Percentiles rank a stretch among this genome's conserved stretches.
Evolutionary conservation across 306 rosid genomes (phyloP).

Genomic region (Oxytropis ochrocephala): DNA sequence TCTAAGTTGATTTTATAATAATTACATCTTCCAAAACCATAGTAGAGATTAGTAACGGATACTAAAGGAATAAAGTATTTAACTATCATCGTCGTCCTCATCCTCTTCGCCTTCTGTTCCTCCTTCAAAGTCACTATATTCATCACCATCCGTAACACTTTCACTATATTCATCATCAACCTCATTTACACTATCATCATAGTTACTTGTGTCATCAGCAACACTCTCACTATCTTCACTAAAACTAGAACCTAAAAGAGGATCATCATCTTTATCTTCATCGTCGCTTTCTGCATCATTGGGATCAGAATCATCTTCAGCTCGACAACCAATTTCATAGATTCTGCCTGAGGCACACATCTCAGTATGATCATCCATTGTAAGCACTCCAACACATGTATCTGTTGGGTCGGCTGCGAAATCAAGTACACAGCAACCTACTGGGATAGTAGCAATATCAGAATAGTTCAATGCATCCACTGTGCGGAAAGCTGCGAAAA

Average conservation of each 20-base stretch:
- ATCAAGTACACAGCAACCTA: conserved; percentile 77
- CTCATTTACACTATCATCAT: conserved; percentile 50
- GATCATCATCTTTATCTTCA: conserved; percentile 49
- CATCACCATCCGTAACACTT: conserved; percentile 51
- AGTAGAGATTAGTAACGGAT: conserved; percentile 9
- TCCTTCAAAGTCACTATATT: conserved; percentile 34
- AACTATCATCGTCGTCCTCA: conserved; percentile 41
- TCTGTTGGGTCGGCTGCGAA: conserved; percentile 67
- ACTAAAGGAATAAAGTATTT: conserved; percentile 37
- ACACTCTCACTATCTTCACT: conserved; percentile 68
- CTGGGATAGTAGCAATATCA: conserved; percentile 64
- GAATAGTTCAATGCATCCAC: conserved; percentile 78
- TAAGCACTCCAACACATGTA: conserved; percentile 69
- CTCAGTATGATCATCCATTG: conserved; percentile 76
- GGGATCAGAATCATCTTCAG: conserved; percentile 80
- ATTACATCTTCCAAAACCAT: conserved; percentile 23
- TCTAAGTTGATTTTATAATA: conserved; percentile 20
- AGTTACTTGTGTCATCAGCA: conserved; percentile 53
- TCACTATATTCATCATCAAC: conserved; percentile 61
- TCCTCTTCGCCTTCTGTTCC: conserved; percentile 43
- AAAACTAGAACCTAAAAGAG: conserved; percentile 59
- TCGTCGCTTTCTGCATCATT: conserved; percentile 77
- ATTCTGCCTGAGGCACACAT: conserved; percentile 64
- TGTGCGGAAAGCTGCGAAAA: conserved; percentile 74
- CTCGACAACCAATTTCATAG: conserved; percentile 71